Evolutionary conservation across 192 early-diverging fungal genomes (phyloP), one percentile per base, ranked within the genome.

Genomic region (Irineochytrium annulatum): DNA sequence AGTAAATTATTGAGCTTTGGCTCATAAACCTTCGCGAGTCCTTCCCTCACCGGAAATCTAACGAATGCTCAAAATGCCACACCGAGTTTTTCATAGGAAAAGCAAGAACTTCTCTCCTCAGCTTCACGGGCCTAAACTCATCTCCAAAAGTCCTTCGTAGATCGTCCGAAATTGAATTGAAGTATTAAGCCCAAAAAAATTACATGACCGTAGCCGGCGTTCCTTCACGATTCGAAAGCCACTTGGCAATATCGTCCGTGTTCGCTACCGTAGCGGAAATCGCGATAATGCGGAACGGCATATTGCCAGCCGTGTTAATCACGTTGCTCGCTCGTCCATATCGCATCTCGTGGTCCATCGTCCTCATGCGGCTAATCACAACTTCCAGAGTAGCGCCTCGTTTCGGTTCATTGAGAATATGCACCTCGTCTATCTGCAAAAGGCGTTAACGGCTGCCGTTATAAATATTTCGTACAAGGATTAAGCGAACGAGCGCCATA

Each of bases 371-470:
- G 20, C 72, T 68, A 19, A 88, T 73, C 28, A 87, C 77, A 11
- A 82, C 87, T 69, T 91, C 89, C n/a, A 91, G 68, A 3, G 76
- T 82, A 2, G 86, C 82, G 6, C 89, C 89, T 2, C 89, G 79
- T 0, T 56, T 59, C 31, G 71, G 43, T 48, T 84, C 86, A 24
- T 82, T 77, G 2, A 91, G 67, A 19, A 84, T 70, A 63, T 91
- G 89, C 4, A 89, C 86, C 77, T 91, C 89, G 63, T 91, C 89
- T 69, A 91, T 65, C 73, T 78, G 57, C n/a, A 17, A 22, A 8
- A 22, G 26, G 8, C 24, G 8, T 8, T 49, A 49, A 24, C 39
- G 51, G 11, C 3, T 28, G 34, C 34, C 22, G 0, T 29, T 24
- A 43, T 34, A 33, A 27, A 34, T 3, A 28, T 34, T 22, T 14